Evolutionary conservation across 2,329 filamentous ascomycete genomes (phyloP).

Genomic region (Paraconiothyrium sp.): DNA sequence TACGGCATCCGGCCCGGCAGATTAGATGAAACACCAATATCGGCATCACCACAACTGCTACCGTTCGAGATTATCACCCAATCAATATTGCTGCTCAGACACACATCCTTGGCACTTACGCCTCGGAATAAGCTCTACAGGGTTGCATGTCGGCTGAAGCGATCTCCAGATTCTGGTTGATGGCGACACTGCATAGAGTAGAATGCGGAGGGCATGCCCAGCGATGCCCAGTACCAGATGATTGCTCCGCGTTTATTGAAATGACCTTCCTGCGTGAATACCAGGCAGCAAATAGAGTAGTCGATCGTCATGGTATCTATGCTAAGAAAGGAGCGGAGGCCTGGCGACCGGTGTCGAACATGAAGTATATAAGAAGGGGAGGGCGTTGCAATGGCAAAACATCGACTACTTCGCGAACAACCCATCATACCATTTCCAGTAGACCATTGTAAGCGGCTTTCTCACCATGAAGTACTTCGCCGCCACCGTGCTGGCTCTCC

Average conservation of each 20-base stretch:
- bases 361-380: constrained; percentile 25
- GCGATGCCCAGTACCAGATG: constrained; percentile 25
- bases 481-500: constrained; percentile 32
- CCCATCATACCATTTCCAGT: constrained; percentile 13
- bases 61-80: constrained; percentile 21
- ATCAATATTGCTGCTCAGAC: constrained; percentile 22
- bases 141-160: constrained; percentile 23
- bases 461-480: constrained; percentile 44
- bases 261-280: constrained; percentile 26
- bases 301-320: constrained; percentile 25
- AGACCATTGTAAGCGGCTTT: constrained; percentile 6
- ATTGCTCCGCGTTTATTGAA: constrained; percentile 29
- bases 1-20: constrained; percentile 29
- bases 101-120: constrained; percentile 17
- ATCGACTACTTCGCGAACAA: constrained; percentile 12
- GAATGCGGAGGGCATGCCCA: constrained; percentile 33
- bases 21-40: constrained; percentile 33
- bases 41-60: constrained; percentile 7
- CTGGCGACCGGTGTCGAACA: constrained; percentile 12
- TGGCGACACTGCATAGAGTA: constrained; percentile 19
- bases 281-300: constrained; percentile 27
- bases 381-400: not conserved
- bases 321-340: constrained; percentile 18
- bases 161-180: constrained; percentile 24
- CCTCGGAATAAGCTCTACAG: constrained; percentile 21